Evolutionary conservation across 805 yeast species (phyloP).

Genomic region (Candida verbasci): DNA sequence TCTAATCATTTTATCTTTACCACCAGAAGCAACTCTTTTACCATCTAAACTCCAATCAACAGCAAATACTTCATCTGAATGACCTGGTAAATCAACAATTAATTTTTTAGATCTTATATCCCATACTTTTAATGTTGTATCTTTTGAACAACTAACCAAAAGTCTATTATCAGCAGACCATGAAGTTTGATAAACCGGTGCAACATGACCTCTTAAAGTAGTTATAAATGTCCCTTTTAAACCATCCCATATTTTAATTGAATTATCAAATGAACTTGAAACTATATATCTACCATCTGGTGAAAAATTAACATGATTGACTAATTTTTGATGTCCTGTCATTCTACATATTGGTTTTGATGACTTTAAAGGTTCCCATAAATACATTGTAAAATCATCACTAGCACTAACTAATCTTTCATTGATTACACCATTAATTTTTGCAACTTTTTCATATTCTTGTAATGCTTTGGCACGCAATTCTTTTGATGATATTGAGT

Average conservation of each 20-base stretch:
- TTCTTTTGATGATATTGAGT: conserved; percentile 19
- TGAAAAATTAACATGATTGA: conserved; percentile 91
- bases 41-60: conserved; percentile 99
- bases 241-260: conserved; percentile 96
- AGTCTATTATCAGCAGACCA: conserved; percentile 96
- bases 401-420: conserved; percentile 92
- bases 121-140: conserved; percentile 95
- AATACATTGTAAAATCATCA: conserved; percentile 96
- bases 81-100: conserved; percentile 91
- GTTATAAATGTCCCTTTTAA: conserved; percentile 83
- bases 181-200: conserved; percentile 94
- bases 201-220: conserved; percentile 94
- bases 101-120: conserved; percentile 83
- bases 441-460: conserved; percentile 60
- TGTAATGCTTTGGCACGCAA: conserved; percentile 48
- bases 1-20: conserved; percentile 91
- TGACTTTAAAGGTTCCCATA: conserved; percentile 87
- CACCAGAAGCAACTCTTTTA: conserved; percentile 91
- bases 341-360: conserved; percentile 84
- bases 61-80: conserved; percentile 90
- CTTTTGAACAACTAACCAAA: conserved; percentile 90
- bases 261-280: conserved; percentile 92
- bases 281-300: conserved; percentile 93
- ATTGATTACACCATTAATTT: conserved; percentile 46
- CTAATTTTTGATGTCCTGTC: conserved; percentile 97